phyloP scores from a whole-genome alignment of 768 basidiomycete genomes.

The Boletus sp. region DNA sequence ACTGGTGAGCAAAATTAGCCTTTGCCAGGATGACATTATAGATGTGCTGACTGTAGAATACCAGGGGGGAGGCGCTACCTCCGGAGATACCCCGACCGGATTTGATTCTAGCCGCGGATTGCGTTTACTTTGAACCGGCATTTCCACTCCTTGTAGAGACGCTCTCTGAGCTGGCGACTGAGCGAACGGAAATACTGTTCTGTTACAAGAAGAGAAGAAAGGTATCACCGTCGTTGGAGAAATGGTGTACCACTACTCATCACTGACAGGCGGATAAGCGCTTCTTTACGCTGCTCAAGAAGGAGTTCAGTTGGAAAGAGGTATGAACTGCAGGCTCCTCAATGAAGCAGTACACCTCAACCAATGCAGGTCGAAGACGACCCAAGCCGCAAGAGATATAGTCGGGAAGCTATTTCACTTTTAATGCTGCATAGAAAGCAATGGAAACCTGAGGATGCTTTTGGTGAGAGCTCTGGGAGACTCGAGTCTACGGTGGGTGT shows the following conservation, averaged over 20 bases:
- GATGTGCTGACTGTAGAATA: constrained; percentile 5
- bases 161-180: constrained; percentile 57
- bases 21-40: neutral
- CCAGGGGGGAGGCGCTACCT: constrained; percentile 66
- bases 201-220: constrained; percentile 94
- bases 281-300: constrained; percentile 78
- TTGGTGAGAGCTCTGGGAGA: neutral
- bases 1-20: constrained; percentile 57
- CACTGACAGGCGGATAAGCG: constrained; percentile 73
- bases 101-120: constrained; percentile 86
- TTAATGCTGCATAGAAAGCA: constrained; percentile 36
- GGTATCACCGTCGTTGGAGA: constrained; percentile 39
- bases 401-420: constrained; percentile 63
- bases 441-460: neutral
- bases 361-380: constrained; percentile 56
- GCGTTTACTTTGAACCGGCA: constrained; percentile 92
- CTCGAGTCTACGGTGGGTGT: neutral
- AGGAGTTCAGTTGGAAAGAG: constrained; percentile 70
- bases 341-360: constrained; percentile 1
- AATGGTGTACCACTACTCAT: neutral
- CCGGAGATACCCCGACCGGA: constrained; percentile 47
- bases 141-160: constrained; percentile 86
- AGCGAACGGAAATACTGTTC: constrained; percentile 70
- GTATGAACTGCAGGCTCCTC: constrained; percentile 33
- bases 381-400: constrained; percentile 54